Base-by-base conservation (phyloP, 2,329 filamentous ascomycete genomes). In the Knoxdaviesia proteae region DNA sequence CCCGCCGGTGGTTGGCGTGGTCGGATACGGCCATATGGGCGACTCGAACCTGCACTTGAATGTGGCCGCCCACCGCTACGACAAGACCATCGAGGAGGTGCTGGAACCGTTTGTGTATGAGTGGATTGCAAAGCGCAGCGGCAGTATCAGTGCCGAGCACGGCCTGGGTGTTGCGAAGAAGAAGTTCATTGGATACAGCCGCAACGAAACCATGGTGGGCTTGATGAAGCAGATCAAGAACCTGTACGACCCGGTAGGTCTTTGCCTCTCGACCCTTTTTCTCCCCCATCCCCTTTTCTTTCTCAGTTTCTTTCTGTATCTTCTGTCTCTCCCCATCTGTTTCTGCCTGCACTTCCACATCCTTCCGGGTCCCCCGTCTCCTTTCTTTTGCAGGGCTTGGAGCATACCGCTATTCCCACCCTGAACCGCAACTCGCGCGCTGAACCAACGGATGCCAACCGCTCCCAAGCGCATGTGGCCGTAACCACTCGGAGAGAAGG, bases 1-100 rank as follows among this genome's bases (percentile, higher is more conserved):
- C 20, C 71, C 77, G 56, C 84, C 87, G 1, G 87, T 92, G 5
- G 72, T 92, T 2, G 81, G 80, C 45, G 87, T 94, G n/a, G 75
- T 94, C 20, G 90, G 90, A 20, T 98, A 94, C 56, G 90, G 90
- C 34, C 90, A 98, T 59, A 96, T 98, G 87, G 92, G 90, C 36
- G 90, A 98, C 60, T 77, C 81, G 4, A 98, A 98, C 61, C 62
- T 98, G 49, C 92, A 98, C 61, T 68, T 98, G 50, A 98, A 98
- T 60, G 73, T 98, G 34, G 71, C 82, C 1, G 80, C 84, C 11
- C 67, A 87, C 47, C 65, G 78, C 47, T 96, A 90, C 60, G 84
- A 90, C 59, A 82, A 87, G 61, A 68, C 74, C 44, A 84, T 98
- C 31, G 90, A 98, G 63, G 74, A 82, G 59, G 67, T 74, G 31